These are phyloP conservation scores for Myriangium duriaei DNA, from an alignment of 2,329 filamentous ascomycete species.

Conservation along the genomic window DNA sequence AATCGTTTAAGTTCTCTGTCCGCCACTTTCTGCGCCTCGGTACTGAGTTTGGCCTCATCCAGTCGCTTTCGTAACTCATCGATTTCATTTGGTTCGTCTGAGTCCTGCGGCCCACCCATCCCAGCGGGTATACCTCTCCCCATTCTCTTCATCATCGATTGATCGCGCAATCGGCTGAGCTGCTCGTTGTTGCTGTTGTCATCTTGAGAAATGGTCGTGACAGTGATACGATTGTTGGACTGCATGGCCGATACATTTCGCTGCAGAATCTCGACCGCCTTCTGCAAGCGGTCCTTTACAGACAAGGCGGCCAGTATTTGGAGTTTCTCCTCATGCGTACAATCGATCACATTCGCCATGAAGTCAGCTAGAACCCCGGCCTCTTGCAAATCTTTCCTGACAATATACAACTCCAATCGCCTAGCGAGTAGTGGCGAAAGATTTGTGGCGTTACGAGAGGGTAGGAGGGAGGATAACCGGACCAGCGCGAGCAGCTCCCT, in stretches of 20 bases:
- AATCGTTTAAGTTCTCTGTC: constrained; percentile 77
- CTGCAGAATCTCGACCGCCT: constrained; percentile 71
- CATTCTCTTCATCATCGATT: constrained; percentile 26
- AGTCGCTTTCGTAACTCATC: constrained; percentile 85
- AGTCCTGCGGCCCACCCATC: constrained; percentile 43
- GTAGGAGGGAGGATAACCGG: constrained; percentile 71
- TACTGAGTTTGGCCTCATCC: constrained; percentile 64
- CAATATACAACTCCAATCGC: constrained; percentile 76
- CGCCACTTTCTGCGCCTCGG: constrained; percentile 81
- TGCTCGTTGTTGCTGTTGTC: constrained; percentile 18
- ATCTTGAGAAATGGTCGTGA: constrained; percentile 45
- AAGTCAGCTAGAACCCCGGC: constrained; percentile 85
- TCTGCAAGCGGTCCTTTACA: constrained; percentile 63
- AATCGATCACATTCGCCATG: constrained; percentile 86
- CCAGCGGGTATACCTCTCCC: constrained; percentile 22
- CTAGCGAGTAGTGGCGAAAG: constrained; percentile 77
- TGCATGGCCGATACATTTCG: constrained; percentile 75
- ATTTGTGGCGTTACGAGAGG: constrained; percentile 50
- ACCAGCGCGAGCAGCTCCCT: constrained; percentile 77
- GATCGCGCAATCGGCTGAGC: constrained; percentile 31
- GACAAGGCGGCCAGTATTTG: constrained; percentile 71
- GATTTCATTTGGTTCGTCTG: constrained; percentile 77
- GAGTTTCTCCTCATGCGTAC: constrained; percentile 81
- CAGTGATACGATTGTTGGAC: constrained; percentile 71
- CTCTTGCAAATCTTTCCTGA: constrained; percentile 66